These are phyloP conservation scores for Arachnomyces sp. DNA, from an alignment of 2,329 filamentous ascomycete genomes.

Conservation along the genomic window DNA sequence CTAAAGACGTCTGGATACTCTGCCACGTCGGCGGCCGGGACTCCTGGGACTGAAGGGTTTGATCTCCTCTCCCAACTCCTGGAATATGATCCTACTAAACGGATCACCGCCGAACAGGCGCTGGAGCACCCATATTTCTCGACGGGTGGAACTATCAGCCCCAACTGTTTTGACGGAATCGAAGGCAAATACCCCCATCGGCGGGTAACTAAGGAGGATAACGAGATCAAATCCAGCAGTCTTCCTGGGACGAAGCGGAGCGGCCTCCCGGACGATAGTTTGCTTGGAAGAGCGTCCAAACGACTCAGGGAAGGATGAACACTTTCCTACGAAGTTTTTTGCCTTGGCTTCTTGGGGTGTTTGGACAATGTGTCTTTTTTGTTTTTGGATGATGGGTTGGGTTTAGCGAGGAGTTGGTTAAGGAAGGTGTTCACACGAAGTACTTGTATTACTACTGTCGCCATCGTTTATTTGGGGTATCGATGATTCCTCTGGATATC, in stretches of 20 bases:
- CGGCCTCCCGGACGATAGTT: slow-evolving; percentile 70
- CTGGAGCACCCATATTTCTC: slow-evolving; percentile 87
- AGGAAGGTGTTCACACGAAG: not conserved
- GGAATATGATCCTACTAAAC: slow-evolving; percentile 85
- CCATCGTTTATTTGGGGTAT: too few species aligned
- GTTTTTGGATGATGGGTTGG: too few species aligned
- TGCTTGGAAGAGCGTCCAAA: slow-evolving; percentile 52
- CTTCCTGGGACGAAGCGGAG: slow-evolving; percentile 86
- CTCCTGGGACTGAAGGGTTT: slow-evolving; percentile 69
- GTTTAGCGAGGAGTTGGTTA: not conserved
- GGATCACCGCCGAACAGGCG: slow-evolving; percentile 79
- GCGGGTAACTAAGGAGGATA: slow-evolving; percentile 87
- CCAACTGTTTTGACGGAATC: slow-evolving; percentile 85
- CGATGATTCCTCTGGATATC: too few species aligned
- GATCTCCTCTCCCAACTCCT: slow-evolving; percentile 73
- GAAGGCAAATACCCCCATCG: slow-evolving; percentile 84
- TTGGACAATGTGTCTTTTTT: not conserved
- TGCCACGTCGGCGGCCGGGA: slow-evolving; percentile 40
- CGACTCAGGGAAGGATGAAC: slow-evolving; percentile 42
- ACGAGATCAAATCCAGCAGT: slow-evolving; percentile 86
- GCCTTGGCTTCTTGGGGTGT: not conserved
- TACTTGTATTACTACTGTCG: too few species aligned
- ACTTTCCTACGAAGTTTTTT: not conserved
- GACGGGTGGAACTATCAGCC: slow-evolving; percentile 59
- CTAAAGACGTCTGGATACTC: slow-evolving; percentile 53